Evolutionary conservation across 2,329 filamentous ascomycete species (phyloP).

Genomic region (Alternaria alternata): DNA sequence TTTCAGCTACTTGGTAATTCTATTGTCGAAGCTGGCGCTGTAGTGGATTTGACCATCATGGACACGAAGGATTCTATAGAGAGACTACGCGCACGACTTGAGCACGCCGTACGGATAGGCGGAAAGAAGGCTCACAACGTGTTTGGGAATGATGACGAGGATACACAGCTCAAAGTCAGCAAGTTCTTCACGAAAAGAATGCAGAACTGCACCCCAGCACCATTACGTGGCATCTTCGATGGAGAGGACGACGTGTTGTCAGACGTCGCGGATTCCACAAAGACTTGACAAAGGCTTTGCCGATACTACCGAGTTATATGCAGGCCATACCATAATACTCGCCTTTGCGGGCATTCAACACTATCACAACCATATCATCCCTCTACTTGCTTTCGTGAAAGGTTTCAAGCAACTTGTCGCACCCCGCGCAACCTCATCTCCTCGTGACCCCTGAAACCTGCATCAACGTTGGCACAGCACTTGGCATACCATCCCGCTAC

Average conservation of each 20-base stretch:
- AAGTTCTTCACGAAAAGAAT: constrained; percentile 22
- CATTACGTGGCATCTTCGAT: constrained; percentile 23
- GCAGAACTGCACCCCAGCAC: constrained; percentile 7
- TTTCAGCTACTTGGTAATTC: constrained; percentile 60
- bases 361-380: background rate
- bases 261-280: background rate
- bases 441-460: constrained; percentile 7
- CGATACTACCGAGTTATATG: background rate
- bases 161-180: constrained; percentile 55
- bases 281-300: background rate
- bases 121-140: constrained; percentile 49
- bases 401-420: background rate
- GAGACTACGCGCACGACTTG: constrained; percentile 75
- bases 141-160: constrained; percentile 54
- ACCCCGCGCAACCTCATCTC: constrained; percentile 4
- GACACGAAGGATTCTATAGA: constrained; percentile 81
- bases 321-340: background rate
- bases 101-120: constrained; percentile 74
- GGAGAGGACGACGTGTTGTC: constrained; percentile 11
- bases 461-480: constrained; percentile 9
- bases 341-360: background rate
- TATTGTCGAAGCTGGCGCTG: constrained; percentile 77
- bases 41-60: constrained; percentile 63
- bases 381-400: background rate
- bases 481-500: constrained; percentile 8